Evolutionary conservation across 2,329 filamentous ascomycete genomes (phyloP).

Genomic region (Fusarium brachygibbosum): DNA sequence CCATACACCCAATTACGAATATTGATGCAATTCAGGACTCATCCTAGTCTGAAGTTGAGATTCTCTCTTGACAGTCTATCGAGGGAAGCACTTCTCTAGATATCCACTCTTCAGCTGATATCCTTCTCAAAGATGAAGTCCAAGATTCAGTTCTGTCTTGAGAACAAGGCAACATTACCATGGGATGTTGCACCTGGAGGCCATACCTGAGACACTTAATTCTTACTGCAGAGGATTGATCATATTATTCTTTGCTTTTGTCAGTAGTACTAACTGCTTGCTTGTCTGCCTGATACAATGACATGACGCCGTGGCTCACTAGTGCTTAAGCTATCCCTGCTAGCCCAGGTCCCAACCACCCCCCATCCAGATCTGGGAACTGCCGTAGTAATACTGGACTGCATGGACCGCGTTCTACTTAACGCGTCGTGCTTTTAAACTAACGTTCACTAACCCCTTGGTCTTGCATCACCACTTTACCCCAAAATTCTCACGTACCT

Average conservation of each 20-base stretch:
- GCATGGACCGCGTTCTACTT: constrained; percentile 41
- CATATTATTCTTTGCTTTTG: neutral
- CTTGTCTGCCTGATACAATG: constrained; percentile 18
- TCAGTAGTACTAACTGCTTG: neutral
- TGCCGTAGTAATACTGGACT: constrained; percentile 43
- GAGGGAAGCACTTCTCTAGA: neutral
- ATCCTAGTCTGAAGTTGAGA: neutral
- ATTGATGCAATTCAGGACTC: neutral
- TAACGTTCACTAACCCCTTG: constrained; percentile 22
- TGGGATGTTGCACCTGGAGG: neutral
- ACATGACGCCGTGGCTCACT: constrained; percentile 34
- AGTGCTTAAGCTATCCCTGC: constrained; percentile 33
- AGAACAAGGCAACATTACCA: neutral
- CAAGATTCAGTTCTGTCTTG: too few relatives aligned
- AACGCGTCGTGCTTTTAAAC: constrained; percentile 33
- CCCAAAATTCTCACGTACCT: constrained; percentile 27
- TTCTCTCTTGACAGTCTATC: neutral
- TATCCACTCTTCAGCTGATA: constrained; percentile 7
- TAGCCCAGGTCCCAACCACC: constrained; percentile 39
- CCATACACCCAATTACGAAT: neutral
- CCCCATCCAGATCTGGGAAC: constrained; percentile 29
- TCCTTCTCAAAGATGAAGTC: neutral
- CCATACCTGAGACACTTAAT: neutral
- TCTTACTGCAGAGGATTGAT: neutral
- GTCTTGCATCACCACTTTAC: constrained; percentile 38